phyloP scores from a whole-genome alignment of 306 rosid species.

The Ormosia emarginata region DNA sequence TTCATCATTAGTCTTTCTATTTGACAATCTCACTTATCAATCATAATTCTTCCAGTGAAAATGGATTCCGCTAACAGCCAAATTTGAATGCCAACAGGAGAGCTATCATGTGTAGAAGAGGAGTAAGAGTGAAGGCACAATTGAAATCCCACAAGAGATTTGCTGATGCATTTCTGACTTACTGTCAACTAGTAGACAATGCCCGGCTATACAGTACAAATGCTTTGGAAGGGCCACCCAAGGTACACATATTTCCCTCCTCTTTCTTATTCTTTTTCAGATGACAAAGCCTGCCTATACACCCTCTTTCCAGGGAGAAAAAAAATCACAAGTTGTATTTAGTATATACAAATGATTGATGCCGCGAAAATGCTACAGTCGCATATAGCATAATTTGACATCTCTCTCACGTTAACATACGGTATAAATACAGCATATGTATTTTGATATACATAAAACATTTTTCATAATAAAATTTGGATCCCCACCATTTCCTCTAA shows the following conservation, averaged over 20 bases:
- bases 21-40: neutral
- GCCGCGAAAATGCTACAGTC: too few relatives aligned
- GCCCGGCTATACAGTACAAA: constrained; percentile 84
- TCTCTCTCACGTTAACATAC: too few relatives aligned
- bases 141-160: constrained; percentile 87
- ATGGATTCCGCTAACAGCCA: neutral
- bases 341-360: neutral
- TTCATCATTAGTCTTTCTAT: neutral
- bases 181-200: constrained; percentile 75
- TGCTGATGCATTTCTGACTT: constrained; percentile 78
- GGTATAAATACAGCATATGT: too few relatives aligned
- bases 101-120: constrained; percentile 89
- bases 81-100: constrained; percentile 55
- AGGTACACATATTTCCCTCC: constrained; percentile 41
- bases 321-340: neutral
- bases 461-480: neutral
- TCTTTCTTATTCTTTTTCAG: neutral
- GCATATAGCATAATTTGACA: too few relatives aligned
- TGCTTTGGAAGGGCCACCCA: constrained; percentile 87
- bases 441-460: too few relatives aligned
- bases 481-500: neutral
- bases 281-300: neutral
- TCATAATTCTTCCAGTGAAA: neutral
- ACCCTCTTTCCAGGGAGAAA: neutral
- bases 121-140: constrained; percentile 79